A percentile compares a stretch with the other conserved stretches of the same genome.
phyloP scores from a whole-genome alignment of 2,329 filamentous ascomycete species.

The Thielaviopsis euricoi region DNA sequence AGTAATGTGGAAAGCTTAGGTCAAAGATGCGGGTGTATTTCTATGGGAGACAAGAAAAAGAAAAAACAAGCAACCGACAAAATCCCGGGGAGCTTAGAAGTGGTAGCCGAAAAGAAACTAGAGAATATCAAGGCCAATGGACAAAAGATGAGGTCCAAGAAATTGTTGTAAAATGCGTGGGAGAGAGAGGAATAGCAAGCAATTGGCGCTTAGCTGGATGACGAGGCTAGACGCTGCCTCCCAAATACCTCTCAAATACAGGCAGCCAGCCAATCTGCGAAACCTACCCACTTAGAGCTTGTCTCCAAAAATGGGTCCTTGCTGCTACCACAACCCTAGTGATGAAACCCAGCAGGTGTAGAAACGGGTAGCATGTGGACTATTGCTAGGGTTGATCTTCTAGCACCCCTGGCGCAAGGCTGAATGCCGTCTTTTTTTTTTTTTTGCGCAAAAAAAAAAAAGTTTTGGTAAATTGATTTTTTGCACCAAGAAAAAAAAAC shows the following conservation, averaged over 20 bases:
- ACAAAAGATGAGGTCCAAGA: too few species aligned
- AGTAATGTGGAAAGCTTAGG: slow-evolving; percentile 1
- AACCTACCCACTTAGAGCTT: not conserved
- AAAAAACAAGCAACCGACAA: not conserved
- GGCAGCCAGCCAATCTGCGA: not conserved
- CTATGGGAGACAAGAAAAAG: not conserved
- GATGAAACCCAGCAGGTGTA: too few species aligned
- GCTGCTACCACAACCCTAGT: too few species aligned
- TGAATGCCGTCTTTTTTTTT: not conserved
- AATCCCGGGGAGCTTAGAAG: not conserved
- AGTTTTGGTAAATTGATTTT: not conserved
- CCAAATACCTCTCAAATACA: slow-evolving; percentile 11
- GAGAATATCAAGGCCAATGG: too few species aligned
- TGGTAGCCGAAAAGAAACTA: not conserved
- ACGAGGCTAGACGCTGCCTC: slow-evolving; percentile 40
- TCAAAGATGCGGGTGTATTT: not conserved
- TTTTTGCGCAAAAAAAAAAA: not conserved
- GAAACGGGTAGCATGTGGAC: too few species aligned
- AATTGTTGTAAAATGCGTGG: slow-evolving; percentile 12
- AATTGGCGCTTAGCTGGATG: slow-evolving; percentile 25
- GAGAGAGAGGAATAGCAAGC: slow-evolving; percentile 6
- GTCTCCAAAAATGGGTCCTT: too few species aligned
- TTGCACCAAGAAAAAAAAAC: not conserved
- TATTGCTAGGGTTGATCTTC: not conserved
- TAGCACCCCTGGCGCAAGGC: not conserved